phyloP scores from a whole-genome alignment of 345 rosid genomes.

The Streptanthus diversifolius region DNA sequence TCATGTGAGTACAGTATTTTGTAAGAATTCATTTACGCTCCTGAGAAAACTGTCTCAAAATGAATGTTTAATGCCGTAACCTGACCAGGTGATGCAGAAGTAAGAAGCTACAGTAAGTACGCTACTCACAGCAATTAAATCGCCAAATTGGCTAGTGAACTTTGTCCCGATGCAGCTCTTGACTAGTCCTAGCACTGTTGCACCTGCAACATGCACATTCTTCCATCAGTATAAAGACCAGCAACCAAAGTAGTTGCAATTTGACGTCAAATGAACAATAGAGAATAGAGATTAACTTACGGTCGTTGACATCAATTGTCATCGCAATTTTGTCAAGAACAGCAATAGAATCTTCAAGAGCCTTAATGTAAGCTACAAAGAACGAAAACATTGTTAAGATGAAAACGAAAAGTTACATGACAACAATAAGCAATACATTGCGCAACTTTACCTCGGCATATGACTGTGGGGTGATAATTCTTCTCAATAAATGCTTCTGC shows the following conservation, averaged over 20 bases:
- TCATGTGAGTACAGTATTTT: neutral
- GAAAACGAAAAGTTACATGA: neutral
- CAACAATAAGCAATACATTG: neutral
- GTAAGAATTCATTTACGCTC: neutral
- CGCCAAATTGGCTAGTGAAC: conserved; percentile 94
- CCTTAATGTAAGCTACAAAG: conserved; percentile 77
- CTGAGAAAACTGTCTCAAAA: neutral
- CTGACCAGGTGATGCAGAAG: neutral
- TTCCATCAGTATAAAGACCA: neutral
- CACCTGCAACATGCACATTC: conserved; percentile 19
- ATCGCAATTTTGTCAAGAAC: conserved; percentile 91
- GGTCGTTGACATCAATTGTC: conserved; percentile 69
- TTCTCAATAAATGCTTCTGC: conserved; percentile 89
- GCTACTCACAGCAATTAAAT: conserved; percentile 81
- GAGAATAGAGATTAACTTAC: conserved; percentile 41
- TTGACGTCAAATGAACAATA: neutral
- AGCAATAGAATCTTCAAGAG: conserved; percentile 82
- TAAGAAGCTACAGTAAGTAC: neutral
- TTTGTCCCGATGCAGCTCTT: conserved; percentile 94
- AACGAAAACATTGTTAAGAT: neutral
- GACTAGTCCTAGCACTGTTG: conserved; percentile 64
- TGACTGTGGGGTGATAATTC: conserved; percentile 87
- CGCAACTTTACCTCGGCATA: conserved; percentile 64
- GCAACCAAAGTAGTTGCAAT: neutral
- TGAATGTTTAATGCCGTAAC: neutral